phyloP scores from a whole-genome alignment of 2,329 filamentous ascomycete genomes.

The Bipolaris oryzae region DNA sequence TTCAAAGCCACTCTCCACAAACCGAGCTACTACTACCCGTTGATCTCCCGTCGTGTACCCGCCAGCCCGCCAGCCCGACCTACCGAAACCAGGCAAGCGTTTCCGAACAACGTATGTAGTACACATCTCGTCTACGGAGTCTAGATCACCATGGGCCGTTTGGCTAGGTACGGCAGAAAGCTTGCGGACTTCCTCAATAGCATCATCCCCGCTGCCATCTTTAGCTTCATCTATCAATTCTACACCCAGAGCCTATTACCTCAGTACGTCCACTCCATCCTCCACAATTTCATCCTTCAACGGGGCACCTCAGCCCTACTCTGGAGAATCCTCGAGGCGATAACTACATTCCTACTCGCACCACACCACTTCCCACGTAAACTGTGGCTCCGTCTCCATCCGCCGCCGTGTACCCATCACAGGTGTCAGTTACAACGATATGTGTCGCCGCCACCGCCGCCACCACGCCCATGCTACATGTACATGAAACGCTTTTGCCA shows the following conservation, averaged over 20 bases:
- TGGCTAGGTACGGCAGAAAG: background rate
- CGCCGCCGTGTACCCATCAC: background rate
- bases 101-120: background rate
- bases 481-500: background rate
- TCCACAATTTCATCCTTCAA: background rate
- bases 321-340: background rate
- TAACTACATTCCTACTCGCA: background rate
- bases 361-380: background rate
- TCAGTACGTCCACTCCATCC: background rate
- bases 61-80: background rate
- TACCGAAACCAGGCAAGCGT: conserved; percentile 2
- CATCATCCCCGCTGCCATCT: background rate
- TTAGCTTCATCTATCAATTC: background rate
- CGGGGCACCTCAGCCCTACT: background rate
- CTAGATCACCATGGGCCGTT: background rate
- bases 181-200: background rate
- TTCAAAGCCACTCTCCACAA: background rate
- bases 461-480: background rate
- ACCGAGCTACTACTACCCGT: background rate
- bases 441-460: background rate
- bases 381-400: background rate
- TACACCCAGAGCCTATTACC: background rate
- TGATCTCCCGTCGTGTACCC: conserved; percentile 7
- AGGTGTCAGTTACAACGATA: background rate
- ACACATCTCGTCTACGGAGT: background rate